Conservation (phyloP, 2,329 filamentous ascomycete genomes). For the Pseudohalonectria lignicola region DNA sequence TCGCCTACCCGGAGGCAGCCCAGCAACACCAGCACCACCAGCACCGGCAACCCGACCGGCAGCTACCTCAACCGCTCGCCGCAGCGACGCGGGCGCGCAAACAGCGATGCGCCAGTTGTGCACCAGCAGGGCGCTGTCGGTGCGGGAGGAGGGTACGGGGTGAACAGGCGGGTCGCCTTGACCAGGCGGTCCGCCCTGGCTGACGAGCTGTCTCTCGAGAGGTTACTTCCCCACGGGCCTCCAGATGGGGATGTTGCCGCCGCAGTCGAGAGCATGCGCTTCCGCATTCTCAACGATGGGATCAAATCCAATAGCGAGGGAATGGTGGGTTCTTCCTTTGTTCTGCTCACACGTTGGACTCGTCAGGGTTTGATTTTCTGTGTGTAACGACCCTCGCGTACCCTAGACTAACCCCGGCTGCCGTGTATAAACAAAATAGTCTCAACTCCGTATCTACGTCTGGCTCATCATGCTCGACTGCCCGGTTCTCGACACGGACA, state of each 20-base stretch:
- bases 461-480: slow-evolving; percentile 92
- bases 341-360: too few species aligned
- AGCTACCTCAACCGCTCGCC: slow-evolving; percentile 38
- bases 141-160: too few species aligned
- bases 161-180: too few species aligned
- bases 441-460: slow-evolving; percentile 83
- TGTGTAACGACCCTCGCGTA: too few species aligned
- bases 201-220: slow-evolving; percentile 56
- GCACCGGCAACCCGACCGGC: slow-evolving; percentile 9
- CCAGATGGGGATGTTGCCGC: slow-evolving; percentile 56
- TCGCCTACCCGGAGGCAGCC: slow-evolving; percentile 28
- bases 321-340: slow-evolving; percentile 46
- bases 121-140: slow-evolving; percentile 24
- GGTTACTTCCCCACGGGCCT: slow-evolving; percentile 71
- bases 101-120: slow-evolving; percentile 53
- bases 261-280: slow-evolving; percentile 58
- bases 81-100: slow-evolving; percentile 54
- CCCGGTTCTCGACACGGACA: slow-evolving; percentile 71
- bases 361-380: too few species aligned
- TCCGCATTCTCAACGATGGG: slow-evolving; percentile 65
- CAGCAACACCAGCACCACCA: slow-evolving; percentile 19
- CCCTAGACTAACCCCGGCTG: too few species aligned
- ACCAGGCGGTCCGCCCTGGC: slow-evolving; percentile 32
- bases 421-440: too few species aligned
- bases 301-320: slow-evolving; percentile 68